Conservation (phyloP, 1,284 basidiomycete genomes). For the Ceratobasidium sp. region DNA sequence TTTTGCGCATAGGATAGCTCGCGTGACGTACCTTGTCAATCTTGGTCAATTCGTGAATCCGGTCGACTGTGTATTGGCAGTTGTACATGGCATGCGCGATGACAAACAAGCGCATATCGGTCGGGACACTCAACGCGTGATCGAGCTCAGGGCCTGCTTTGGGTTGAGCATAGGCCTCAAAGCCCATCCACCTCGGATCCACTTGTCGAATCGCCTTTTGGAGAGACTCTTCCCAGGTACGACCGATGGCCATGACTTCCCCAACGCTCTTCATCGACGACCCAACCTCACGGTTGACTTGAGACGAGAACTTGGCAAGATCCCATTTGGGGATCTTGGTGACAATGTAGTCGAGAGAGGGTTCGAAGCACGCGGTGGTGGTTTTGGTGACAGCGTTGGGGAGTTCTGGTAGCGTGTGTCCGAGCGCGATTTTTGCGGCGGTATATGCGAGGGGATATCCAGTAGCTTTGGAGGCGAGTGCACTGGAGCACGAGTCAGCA, state of each 20-base stretch:
- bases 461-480: constrained; percentile 98
- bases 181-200: constrained; percentile 81
- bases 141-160: constrained; percentile 76
- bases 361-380: constrained; percentile 99
- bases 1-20: constrained; percentile 39
- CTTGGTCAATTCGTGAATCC: constrained; percentile 93
- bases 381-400: constrained; percentile 99
- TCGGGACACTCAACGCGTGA: constrained; percentile 73
- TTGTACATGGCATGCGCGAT: constrained; percentile 98
- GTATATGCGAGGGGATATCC: constrained; percentile 99
- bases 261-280: constrained; percentile 99
- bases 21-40: constrained; percentile 82
- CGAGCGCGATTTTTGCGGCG: constrained; percentile 99
- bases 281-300: constrained; percentile 95
- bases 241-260: constrained; percentile 99
- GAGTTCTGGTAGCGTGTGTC: constrained; percentile 96
- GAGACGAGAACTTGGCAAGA: constrained; percentile 93
- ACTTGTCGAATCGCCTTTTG: constrained; percentile 99
- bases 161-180: constrained; percentile 82
- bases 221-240: constrained; percentile 98
- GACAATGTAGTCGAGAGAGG: constrained; percentile 99
- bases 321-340: constrained; percentile 99
- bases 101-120: constrained; percentile 94
- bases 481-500: constrained; percentile 60
- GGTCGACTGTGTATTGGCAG: constrained; percentile 90